Evolutionary conservation across 2,329 filamentous ascomycete genomes (phyloP), one percentile per base, ranked within the genome.

Genomic region (Colletotrichum noveboracense): DNA sequence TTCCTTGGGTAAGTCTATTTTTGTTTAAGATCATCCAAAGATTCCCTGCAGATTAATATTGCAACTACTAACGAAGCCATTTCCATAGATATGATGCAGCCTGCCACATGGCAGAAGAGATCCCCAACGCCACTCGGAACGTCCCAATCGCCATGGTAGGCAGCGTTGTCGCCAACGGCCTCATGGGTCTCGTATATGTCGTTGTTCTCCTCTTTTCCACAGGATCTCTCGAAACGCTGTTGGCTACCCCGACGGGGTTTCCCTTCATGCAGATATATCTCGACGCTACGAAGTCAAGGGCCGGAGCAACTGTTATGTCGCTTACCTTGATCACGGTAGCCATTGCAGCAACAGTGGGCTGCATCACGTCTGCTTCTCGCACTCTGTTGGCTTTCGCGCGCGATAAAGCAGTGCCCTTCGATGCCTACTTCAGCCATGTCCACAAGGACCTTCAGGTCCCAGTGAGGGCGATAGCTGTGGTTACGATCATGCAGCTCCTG

Each of bases 161-260:
- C 4, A 82, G 80, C 21, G 80, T 83, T 2, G 71, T 82, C 0
- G 79, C 86, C 26, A 89, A 89, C 55, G 87, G 87, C 0, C 67
- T 89, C 2, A 83, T 89, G 60, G 88, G 87, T 3, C 80, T 89
- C 4, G 80, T 81, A 3, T 88, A 85, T 71, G 81, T 80, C 28
- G 81, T 87, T 64, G 79, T 88, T 18, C 79, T 89, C 0, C 80
- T 89, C 2, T 89, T 85, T 78, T 85, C 83, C 0, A 82, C 87
- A 0, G 86, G 86, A 1, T 78, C 83, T 21, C 80, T 88, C 1
- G 79, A 86, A 1, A 77, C 79, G 0, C 78, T 89, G 1, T 80
- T 88, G 4, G 66, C 80, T 1, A 86, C 85, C 1, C 81, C 83
- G 0, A 87, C 84, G 0, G 87, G 86, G 0, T 86, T 86, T n/a